Conservation (phyloP, 1,139 yeast species). For the Geotrichum armillariae region DNA sequence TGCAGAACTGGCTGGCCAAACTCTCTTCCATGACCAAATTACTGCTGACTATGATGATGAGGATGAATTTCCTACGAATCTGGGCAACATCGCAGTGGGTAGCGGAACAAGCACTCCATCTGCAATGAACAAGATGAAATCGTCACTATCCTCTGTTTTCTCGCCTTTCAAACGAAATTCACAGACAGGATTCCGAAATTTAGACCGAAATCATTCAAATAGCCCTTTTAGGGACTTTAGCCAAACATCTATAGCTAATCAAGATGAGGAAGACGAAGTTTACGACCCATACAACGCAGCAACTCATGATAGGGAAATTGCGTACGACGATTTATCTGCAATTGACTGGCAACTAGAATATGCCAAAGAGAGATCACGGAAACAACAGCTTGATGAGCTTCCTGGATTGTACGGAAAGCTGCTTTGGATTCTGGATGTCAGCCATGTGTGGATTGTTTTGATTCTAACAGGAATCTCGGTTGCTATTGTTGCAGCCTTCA, state of each 20-base stretch:
- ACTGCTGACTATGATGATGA: conserved; percentile 9
- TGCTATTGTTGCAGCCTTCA: conserved; percentile 25
- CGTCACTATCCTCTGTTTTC: conserved; percentile 40
- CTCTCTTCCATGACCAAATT: background rate
- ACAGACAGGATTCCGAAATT: conserved; percentile 60
- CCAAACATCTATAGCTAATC: background rate
- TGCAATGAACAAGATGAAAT: conserved; percentile 8
- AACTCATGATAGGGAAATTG: conserved; percentile 15
- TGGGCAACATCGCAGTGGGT: background rate
- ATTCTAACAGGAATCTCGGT: conserved; percentile 22
- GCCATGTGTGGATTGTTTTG: conserved; percentile 23
- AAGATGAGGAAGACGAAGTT: conserved; percentile 15
- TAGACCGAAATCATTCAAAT: conserved; percentile 29
- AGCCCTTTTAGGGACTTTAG: background rate
- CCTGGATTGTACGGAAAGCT: conserved; percentile 26
- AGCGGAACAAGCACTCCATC: background rate
- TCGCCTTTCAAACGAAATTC: conserved; percentile 49
- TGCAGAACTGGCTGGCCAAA: background rate
- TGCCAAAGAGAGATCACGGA: conserved; percentile 31
- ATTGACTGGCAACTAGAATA: conserved; percentile 49
- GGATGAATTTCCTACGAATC: conserved; percentile 5
- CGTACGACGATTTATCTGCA: conserved; percentile 39
- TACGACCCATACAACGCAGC: conserved; percentile 1
- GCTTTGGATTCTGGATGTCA: conserved; percentile 18
- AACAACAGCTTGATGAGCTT: conserved; percentile 23